Conservation (phyloP, 2,329 filamentous ascomycete species). For the Epichloe uncinata region DNA sequence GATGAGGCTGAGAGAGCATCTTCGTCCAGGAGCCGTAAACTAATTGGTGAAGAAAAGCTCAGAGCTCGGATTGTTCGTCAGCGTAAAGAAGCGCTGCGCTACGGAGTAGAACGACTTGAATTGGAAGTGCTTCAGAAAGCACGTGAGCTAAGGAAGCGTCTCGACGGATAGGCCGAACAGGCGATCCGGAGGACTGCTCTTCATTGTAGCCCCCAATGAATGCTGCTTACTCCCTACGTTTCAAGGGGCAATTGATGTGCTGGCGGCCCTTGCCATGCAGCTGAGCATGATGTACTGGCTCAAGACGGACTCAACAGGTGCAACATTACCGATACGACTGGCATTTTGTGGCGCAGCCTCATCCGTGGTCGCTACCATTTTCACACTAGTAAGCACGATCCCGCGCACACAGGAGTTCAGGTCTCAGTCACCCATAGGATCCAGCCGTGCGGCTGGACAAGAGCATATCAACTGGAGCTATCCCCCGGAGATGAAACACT, state of each 20-base stretch:
- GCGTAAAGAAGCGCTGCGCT: constrained; percentile 74
- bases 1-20: constrained; percentile 10
- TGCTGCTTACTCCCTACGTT: background rate
- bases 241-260: background rate
- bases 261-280: background rate
- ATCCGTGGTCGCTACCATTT: background rate
- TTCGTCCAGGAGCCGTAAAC: constrained; percentile 15
- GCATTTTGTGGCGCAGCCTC: background rate
- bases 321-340: background rate
- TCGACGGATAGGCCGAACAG: constrained; percentile 22
- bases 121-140: constrained; percentile 71
- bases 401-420: background rate
- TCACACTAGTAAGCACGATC: background rate
- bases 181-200: background rate
- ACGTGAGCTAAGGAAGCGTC: constrained; percentile 39
- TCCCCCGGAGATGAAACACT: background rate
- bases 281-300: background rate
- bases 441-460: background rate
- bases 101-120: constrained; percentile 75
- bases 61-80: constrained; percentile 51
- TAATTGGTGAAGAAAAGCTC: constrained; percentile 41
- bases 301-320: background rate
- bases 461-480: background rate
- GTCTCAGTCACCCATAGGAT: background rate
- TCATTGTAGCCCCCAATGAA: background rate